Evolutionary conservation across 1,284 basidiomycete species (phyloP), one percentile per base, ranked within the genome.

Genomic region (Boletus holoroseus): DNA sequence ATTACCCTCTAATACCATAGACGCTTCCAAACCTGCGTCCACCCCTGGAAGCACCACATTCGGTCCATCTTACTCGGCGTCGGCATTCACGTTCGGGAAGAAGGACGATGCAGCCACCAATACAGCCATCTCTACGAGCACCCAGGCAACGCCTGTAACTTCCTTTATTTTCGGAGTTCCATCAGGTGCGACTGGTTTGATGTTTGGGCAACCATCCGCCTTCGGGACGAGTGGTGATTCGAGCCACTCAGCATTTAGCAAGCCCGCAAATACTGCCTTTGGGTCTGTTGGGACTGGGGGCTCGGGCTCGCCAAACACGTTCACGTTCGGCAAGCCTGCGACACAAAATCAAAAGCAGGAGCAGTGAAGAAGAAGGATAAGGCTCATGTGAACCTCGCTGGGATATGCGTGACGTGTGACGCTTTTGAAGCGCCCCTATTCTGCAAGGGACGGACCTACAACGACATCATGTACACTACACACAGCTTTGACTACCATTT

Each of bases 311-410:
- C 38, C 59, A 12, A 42, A 35, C 31, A 32, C 61, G 3, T 58
- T 69, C 27, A 28, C 50, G 35, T 69, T 66, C 50, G 57, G 55
- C 42, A 66, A 62, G 49, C 55, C 54, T 31, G 44, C 54, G 35
- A 55, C 47, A 43, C 68, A 58, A 55, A 69, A 59, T 30, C 63
- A 64, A 50, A 66, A 71, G 53, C 68, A 72, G 51, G 61, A 66
- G 40, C 61, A 62, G n/a, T 62, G 44, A 66, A 44, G 39, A 22
- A 15, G 32, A 22, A 2, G 26, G 35, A 16, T 15, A 26, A 43
- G 15, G 22, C 13, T 47, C 7, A 5, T 32, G 24, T 26, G 13
- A 30, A 24, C 31, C 7, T 38, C 16, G 20, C 32, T 15, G 26
- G 34, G 39, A 47, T 38, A 28, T 36, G n/a, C 3, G 11, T 31